Evolutionary conservation across 441 rosid genomes (phyloP), one percentile per base, ranked within the genome.

Genomic region (Jatropha podagrica): DNA sequence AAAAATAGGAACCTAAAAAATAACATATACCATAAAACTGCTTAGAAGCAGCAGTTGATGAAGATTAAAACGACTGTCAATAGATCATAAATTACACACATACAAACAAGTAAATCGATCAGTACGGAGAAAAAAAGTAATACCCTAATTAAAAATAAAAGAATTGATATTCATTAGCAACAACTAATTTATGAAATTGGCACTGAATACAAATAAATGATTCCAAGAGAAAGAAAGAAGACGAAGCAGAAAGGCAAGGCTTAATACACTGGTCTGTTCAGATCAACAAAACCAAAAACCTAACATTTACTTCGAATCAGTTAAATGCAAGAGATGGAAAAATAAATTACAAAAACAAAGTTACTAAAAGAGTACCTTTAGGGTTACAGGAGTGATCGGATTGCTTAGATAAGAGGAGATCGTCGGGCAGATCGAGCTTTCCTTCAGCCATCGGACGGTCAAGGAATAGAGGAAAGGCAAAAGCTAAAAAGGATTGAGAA

Each of bases 371-470:
- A 79, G 82, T 77, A 88, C 96, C 90, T 88, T 88, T 90, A 69
- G 82, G 76, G 64, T 79, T 68, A 77, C 77, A 69, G 5, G 84
- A 78, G 66, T 84, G 92, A 87, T 89, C 90, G 62, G 88, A 85
- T 5, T 84, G 80, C 66, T 90, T 87, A 48, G 87, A 84, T 32
- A 87, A 63, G 78, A 91, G 84, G 76, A 92, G 89, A 89, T 89
- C 94, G 80, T 90, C 95, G 15, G 91, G 92, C 42, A 91, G 91
- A 91, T 93, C 91, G 84, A 89, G 78, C 90, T 88, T 93, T 63
- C 83, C 84, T 68, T 83, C 85, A 52, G 94, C 93, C 96, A 93
- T 93, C 77, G 81, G 59, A 56, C 60, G 77, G 75, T 23, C 37
- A 51, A 74, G 73, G 69, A 78, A 52, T 41, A 48, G 46, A 73